These are phyloP conservation scores for Anacardium occidentale DNA, from an alignment of 345 rosid species.

Conservation along the genomic window DNA sequence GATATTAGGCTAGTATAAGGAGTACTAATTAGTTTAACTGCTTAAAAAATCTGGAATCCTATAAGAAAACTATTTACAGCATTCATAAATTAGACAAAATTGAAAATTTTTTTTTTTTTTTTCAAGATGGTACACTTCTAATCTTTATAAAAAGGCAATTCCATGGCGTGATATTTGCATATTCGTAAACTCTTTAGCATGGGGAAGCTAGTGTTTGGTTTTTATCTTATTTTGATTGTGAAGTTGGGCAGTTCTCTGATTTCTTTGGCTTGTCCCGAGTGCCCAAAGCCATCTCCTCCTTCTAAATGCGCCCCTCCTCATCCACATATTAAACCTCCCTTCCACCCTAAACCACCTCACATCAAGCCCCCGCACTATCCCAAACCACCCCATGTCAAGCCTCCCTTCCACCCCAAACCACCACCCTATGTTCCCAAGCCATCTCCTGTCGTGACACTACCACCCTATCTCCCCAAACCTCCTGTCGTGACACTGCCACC, in stretches of 20 bases:
- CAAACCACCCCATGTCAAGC: not conserved
- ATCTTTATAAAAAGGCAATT: too few relatives aligned
- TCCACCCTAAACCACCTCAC: not conserved
- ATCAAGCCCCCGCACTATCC: not conserved
- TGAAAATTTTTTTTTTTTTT: too few relatives aligned
- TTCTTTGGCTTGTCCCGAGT: not conserved
- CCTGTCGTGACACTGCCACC: conserved; percentile 11
- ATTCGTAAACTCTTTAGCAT: not conserved
- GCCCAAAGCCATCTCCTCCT: not conserved
- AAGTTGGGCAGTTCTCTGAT: not conserved
- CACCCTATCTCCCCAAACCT: not conserved
- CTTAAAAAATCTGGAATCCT: too few relatives aligned
- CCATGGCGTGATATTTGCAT: too few relatives aligned
- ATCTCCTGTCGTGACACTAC: not conserved
- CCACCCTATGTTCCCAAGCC: conserved; percentile 23
- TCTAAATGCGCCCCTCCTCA: too few relatives aligned
- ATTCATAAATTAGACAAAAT: too few relatives aligned
- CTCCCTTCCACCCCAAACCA: not conserved
- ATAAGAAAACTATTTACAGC: too few relatives aligned
- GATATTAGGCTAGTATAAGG: too few relatives aligned
- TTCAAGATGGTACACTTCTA: too few relatives aligned
- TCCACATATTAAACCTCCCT: not conserved
- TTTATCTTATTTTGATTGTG: not conserved
- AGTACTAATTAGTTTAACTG: too few relatives aligned
- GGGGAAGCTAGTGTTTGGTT: not conserved